Base-by-base conservation (phyloP, 148 eudicot species). In the Amaranthus cruentus region DNA sequence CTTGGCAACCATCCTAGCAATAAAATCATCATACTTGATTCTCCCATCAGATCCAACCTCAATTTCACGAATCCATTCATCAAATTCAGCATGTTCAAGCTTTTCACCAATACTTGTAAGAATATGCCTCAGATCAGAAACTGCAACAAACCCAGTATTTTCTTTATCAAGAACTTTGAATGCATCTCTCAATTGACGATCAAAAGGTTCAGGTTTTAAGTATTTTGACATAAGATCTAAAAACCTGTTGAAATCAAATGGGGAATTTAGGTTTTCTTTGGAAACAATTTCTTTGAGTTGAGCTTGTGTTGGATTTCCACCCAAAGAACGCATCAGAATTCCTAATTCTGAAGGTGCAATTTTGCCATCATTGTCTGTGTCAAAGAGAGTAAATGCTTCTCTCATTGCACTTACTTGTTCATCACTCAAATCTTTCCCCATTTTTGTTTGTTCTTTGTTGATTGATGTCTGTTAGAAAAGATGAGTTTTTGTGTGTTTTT, bases 21-120 rank as follows among this genome's bases (percentile, higher is more conserved):
- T 66, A n/a, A 66, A 66, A 66, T 66, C 87, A 92, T 81, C 90
- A 87, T 93, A 91, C 77, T 84, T 84, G 74, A 91, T 91, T 80
- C 84, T 82, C 0, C 97, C 95, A 70, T 91, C 97, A 72, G 95
- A 86, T 81, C 95, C 97, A 70, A 89, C 92, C 78, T 91, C 95
- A 43, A 91, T 90, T 77, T 93, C 98, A 6, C 98, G 87, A 87
- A 93, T 93, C 98, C 98, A 93, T 91, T 93, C 97, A 77, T 93
- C 98, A 75, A 93, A 93, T 78, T 93, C 98, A 14, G 89, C 91
- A 5, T 91, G 91, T 76, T 93, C 98, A 66, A 90, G 87, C 77
- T 91, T 93, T 87, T 93, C 98, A 2, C 98, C 98, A 71, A 91
- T 93, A 56, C 89, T 91, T 12, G 98, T 93, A 44, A 93, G 56